These are phyloP conservation scores for Eucalyptus grandis DNA, from an alignment of 345 rosid genomes.

Conservation along the genomic window DNA sequence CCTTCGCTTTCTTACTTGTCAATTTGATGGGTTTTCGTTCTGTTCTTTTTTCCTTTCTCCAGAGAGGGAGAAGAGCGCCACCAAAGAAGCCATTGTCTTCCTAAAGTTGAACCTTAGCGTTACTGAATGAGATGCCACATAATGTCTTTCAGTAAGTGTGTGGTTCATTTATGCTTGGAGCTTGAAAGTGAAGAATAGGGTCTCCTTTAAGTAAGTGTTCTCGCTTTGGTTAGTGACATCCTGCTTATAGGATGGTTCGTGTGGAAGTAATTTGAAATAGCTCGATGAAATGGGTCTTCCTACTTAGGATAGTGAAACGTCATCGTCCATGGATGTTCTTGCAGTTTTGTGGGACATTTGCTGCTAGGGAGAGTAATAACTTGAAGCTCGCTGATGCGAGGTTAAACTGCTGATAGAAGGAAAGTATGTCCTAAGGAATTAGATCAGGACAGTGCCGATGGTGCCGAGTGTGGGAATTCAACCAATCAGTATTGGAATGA, in stretches of 20 bases:
- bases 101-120: too few species aligned
- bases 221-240: background rate
- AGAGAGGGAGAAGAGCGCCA: slow-evolving; percentile 1
- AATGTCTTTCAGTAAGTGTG: background rate
- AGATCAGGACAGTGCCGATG: background rate
- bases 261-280: background rate
- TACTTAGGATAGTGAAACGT: background rate
- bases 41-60: background rate
- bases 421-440: slow-evolving; percentile 25
- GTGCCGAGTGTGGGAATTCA: background rate
- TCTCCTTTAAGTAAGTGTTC: background rate
- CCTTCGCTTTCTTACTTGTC: background rate
- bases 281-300: background rate
- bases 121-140: background rate
- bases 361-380: background rate
- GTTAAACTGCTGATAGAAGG: slow-evolving; percentile 24
- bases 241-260: background rate
- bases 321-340: background rate
- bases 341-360: background rate
- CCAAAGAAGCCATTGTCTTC: too few species aligned
- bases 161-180: background rate
- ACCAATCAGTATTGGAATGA: background rate
- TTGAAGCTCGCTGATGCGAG: background rate
- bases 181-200: background rate
- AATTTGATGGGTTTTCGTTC: background rate